Percentiles rank a stretch among this genome's conserved stretches.
phyloP scores from a whole-genome alignment of 306 rosid genomes.

The Lathyrus oleraceus region DNA sequence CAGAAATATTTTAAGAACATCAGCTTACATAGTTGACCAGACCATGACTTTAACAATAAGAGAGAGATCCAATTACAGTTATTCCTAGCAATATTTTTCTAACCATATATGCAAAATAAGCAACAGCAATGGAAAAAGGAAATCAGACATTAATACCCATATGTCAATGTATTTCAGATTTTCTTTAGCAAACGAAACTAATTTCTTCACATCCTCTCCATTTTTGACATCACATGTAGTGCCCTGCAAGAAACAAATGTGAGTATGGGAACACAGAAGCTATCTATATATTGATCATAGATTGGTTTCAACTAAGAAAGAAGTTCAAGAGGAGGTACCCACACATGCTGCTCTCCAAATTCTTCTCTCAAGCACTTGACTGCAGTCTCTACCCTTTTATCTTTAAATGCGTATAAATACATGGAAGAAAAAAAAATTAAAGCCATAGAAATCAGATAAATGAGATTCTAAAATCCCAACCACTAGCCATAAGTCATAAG shows the following conservation, averaged over 20 bases:
- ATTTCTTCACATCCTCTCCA: conserved; percentile 77
- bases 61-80: conserved; percentile 5
- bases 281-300: conserved; percentile 3
- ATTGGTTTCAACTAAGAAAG: conserved; percentile 18
- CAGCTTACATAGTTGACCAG: conserved; percentile 20
- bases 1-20: conserved; percentile 11
- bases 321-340: conserved; percentile 80
- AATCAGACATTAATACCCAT: conserved; percentile 63
- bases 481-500: conserved; percentile 10
- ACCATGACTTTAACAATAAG: neutral
- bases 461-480: conserved; percentile 8
- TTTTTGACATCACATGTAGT: conserved; percentile 80
- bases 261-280: conserved; percentile 33
- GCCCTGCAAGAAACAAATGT: conserved; percentile 59
- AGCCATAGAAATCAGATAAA: conserved; percentile 22
- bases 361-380: conserved; percentile 61
- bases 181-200: conserved; percentile 77
- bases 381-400: conserved; percentile 67
- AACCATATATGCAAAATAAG: conserved; percentile 11
- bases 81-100: neutral
- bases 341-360: conserved; percentile 90
- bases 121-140: conserved; percentile 12
- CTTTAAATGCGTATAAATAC: conserved; percentile 41
- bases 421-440: conserved; percentile 4
- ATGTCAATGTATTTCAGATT: conserved; percentile 75